A percentile compares a stretch with the other conserved stretches of the same genome.
These are phyloP conservation scores for Chlorella sp. DNA, from an alignment of 139 green algal genomes.

Conservation along the genomic window DNA sequence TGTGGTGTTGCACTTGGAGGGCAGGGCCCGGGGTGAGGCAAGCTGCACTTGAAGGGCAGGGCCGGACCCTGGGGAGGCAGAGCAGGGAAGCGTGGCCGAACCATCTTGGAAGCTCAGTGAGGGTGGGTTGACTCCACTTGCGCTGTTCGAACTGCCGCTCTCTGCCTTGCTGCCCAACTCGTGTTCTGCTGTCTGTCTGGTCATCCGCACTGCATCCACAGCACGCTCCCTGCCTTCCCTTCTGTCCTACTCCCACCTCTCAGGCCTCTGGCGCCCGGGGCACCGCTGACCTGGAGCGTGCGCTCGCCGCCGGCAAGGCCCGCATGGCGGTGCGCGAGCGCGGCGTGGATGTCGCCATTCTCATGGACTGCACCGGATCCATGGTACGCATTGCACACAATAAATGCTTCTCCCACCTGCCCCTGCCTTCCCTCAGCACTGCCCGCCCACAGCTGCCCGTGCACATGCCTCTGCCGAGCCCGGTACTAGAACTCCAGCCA, in stretches of 20 bases:
- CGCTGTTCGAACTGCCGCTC: neutral
- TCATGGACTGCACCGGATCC: slow-evolving; percentile 39
- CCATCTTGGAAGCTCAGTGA: too few relatives aligned
- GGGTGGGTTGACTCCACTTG: neutral
- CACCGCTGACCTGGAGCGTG: neutral
- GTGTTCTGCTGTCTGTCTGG: neutral
- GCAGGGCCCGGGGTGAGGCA: too few relatives aligned
- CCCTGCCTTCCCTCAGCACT: neutral
- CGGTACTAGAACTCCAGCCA: neutral
- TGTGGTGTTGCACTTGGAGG: too few relatives aligned
- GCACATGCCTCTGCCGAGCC: too few relatives aligned
- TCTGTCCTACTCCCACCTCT: too few relatives aligned
- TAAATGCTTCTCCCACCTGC: neutral
- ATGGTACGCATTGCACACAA: slow-evolving; percentile 18
- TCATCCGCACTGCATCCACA: too few relatives aligned
- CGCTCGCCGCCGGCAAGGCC: neutral
- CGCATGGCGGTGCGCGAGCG: neutral
- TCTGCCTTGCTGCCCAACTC: neutral
- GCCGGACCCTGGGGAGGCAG: too few relatives aligned
- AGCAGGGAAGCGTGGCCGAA: too few relatives aligned
- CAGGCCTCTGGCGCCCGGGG: neutral
- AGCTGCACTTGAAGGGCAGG: neutral
- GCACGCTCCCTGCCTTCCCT: neutral
- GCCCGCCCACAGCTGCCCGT: too few relatives aligned
- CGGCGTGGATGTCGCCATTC: slow-evolving; percentile 26